Conservation (phyloP, 2,329 filamentous ascomycete species). For the Pleoardoris graminearum region DNA sequence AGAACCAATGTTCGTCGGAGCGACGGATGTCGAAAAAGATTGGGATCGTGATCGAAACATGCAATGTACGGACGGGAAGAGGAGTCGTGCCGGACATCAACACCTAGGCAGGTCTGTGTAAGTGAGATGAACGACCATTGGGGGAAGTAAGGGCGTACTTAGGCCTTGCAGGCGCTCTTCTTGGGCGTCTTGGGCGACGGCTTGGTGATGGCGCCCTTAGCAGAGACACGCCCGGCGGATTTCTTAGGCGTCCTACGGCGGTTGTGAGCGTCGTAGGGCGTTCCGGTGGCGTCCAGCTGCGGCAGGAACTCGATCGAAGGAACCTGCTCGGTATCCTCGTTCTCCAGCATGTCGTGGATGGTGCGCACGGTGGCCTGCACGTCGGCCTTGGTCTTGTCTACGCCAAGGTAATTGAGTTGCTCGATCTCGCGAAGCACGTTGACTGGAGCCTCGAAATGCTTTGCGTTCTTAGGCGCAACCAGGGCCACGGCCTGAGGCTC, state of each 20-base stretch:
- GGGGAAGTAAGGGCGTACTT: neutral
- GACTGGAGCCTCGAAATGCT: constrained; percentile 40
- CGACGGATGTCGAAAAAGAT: neutral
- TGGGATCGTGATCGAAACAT: neutral
- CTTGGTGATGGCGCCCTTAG: neutral
- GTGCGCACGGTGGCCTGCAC: constrained; percentile 27
- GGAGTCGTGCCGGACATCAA: no score
- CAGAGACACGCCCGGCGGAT: neutral
- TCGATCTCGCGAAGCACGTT: constrained; percentile 38
- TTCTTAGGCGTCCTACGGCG: constrained; percentile 12
- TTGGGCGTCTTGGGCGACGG: neutral
- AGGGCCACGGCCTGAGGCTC: constrained; percentile 14
- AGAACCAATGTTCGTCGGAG: neutral
- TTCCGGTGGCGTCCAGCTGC: constrained; percentile 22
- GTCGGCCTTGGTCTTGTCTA: constrained; percentile 22
- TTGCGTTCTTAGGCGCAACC: constrained; percentile 19
- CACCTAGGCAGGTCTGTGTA: neutral
- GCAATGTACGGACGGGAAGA: neutral
- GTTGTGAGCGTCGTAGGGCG: constrained; percentile 8
- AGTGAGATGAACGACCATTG: neutral
- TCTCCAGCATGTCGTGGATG: constrained; percentile 36
- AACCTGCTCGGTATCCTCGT: constrained; percentile 29
- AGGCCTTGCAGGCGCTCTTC: neutral
- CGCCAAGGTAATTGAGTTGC: constrained; percentile 21
- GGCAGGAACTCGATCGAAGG: constrained; percentile 40